Evolutionary conservation across 2,329 filamentous ascomycete genomes (phyloP).

Genomic region (Colletotrichum limetticola): DNA sequence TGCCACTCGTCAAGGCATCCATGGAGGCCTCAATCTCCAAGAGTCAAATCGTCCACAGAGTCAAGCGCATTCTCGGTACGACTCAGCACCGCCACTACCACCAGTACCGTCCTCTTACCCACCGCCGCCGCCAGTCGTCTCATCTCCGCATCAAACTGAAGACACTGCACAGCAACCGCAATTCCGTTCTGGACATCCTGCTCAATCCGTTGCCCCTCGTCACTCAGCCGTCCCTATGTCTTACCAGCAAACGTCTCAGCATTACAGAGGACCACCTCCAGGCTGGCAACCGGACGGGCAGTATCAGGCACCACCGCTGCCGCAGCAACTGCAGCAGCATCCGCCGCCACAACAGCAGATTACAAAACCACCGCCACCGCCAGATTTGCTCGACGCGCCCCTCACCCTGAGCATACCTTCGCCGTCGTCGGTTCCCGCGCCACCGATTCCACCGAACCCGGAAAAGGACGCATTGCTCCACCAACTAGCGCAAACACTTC

Average conservation of each 20-base stretch:
- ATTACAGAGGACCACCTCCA: slow-evolving; percentile 19
- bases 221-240: slow-evolving; percentile 38
- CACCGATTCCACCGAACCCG: slow-evolving; percentile 93
- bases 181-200: slow-evolving; percentile 23
- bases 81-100: slow-evolving; percentile 59
- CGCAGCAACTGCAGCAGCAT: slow-evolving; percentile 43
- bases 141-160: slow-evolving; percentile 24
- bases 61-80: slow-evolving; percentile 52
- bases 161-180: slow-evolving; percentile 29
- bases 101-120: slow-evolving; percentile 34
- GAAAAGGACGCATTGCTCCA: slow-evolving; percentile 90
- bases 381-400: slow-evolving; percentile 68
- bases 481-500: slow-evolving; percentile 78
- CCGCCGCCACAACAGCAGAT: slow-evolving; percentile 44
- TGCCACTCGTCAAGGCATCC: slow-evolving; percentile 39
- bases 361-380: slow-evolving; percentile 49
- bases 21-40: slow-evolving; percentile 31
- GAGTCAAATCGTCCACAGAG: slow-evolving; percentile 25
- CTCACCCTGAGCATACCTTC: slow-evolving; percentile 62
- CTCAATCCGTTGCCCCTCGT: slow-evolving; percentile 35
- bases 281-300: slow-evolving; percentile 35
- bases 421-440: slow-evolving; percentile 68
- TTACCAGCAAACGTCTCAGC: slow-evolving; percentile 30
- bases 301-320: slow-evolving; percentile 37
- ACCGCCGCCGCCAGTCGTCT: not conserved